Evolutionary conservation across 768 basidiomycete species (phyloP).

Genomic region (Lentinus tigrinus): DNA sequence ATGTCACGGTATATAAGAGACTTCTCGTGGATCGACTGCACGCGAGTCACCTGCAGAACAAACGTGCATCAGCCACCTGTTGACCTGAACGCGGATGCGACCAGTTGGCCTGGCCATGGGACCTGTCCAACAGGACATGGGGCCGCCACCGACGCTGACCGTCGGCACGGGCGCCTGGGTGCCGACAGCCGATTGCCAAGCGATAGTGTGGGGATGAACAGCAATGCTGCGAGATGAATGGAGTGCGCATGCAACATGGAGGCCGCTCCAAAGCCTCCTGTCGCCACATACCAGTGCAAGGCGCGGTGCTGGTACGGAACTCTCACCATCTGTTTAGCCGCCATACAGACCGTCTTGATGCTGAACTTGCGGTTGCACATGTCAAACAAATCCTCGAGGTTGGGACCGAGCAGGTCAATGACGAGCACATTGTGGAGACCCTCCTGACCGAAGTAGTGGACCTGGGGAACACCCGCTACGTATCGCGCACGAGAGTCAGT

Average conservation of each 20-base stretch:
- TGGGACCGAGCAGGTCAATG: slow-evolving; percentile 95
- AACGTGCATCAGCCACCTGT: slow-evolving; percentile 2
- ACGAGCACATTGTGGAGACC: slow-evolving; percentile 95
- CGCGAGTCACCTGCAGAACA: slow-evolving; percentile 76
- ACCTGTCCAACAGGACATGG: too few species aligned
- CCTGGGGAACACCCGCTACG: slow-evolving; percentile 93
- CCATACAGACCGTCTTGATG: slow-evolving; percentile 98
- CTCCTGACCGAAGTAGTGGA: slow-evolving; percentile 98
- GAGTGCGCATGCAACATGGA: neutral
- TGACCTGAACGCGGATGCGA: neutral
- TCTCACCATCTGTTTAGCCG: slow-evolving; percentile 96
- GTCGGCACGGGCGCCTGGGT: slow-evolving; percentile 2
- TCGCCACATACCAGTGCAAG: neutral
- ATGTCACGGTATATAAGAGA: slow-evolving; percentile 98
- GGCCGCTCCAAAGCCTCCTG: neutral
- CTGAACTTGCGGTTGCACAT: slow-evolving; percentile 98
- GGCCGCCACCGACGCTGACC: neutral
- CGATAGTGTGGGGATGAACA: slow-evolving; percentile 6
- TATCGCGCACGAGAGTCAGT: neutral
- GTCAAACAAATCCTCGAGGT: slow-evolving; percentile 96
- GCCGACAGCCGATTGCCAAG: slow-evolving; percentile 2
- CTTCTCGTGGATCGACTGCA: slow-evolving; percentile 97
- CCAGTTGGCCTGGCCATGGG: neutral
- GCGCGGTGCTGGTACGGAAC: neutral
- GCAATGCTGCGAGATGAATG: neutral